Evolutionary conservation across 257 asterid species (phyloP), one percentile per base, ranked within the genome.

Genomic region (Solanum pimpinellifolium): DNA sequence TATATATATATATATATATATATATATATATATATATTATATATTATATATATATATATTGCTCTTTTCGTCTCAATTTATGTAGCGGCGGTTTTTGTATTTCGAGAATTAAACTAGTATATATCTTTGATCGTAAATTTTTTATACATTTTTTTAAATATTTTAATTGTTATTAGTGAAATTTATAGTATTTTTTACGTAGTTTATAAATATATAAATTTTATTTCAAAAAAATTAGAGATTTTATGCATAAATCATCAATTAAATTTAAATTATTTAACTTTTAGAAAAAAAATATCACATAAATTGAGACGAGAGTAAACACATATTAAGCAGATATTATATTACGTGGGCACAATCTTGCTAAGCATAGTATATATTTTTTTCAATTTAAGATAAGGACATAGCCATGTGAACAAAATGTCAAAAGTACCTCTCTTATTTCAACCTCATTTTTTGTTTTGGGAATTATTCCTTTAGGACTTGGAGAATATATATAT

Each of bases 331-430:
- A 62, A 72, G 9, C 13, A 72, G 27, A 72, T 72, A 72, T 16
- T 73, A 37, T 73, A 74, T 74, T 74, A 74, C 11, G 52, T 37
- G 82, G 6, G 49, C 59, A 87, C 11, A 87, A 66, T 77, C 42
- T 41, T 56, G 42, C 39, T 21, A 82, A 83, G 85, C 47, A 81
- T 66, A 87, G 69, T 52, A 82, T 86, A 88, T 69, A 6, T 2
- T 56, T 69, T 62, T 62, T 21, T 3, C 10, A 14, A 44, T 72
- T 41, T 83, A 7, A 4, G 66, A 42, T 59, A 47, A 84, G 12
- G 72, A 66, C 16, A 88, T 35, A 68, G 8, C 46, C 86, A 76
- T 49, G 86, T 85, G 86, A 88, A 12, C 68, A 69, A 77, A 80
- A 27, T 27, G 88, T 78, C 70, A 83, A 83, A 85, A 70, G 77